Evolutionary conservation across 306 rosid genomes (phyloP), one percentile per base, ranked within the genome.

Genomic region (Mucuna pruriens): DNA sequence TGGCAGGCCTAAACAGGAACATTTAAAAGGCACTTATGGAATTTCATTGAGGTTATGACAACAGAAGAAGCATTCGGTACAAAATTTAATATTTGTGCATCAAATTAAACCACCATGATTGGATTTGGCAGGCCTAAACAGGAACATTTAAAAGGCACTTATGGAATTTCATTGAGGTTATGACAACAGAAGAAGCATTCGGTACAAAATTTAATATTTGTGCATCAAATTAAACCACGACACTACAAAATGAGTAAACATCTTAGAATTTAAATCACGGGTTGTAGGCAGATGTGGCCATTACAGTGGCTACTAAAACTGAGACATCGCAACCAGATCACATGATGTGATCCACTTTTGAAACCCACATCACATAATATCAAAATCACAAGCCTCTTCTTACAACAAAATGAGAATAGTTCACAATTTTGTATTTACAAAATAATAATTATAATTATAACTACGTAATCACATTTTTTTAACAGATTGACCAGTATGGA

Each of bases 371-470:
- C 61, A 45, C 54, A 0, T 17, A 22, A 33, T 60, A 58, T 73
- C 48, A 19, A 74, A 81, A 57, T 70, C 15, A 7, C 1, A 26
- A 57, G 62, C 65, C 65, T 57, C 77, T 13, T 64, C 38, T 62
- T 33, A 39, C 70, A 31, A 5, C 26, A 67, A 67, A 23, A 46
- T 6, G 16, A 61, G 16, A 75, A 44, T 16, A 49, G 16, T 57
- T 76, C 5, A 57, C 26, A 76, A 45, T 29, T 60, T 33, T 75
- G 42, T 29, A 58, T 48, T 15, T 22, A 25, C 6, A 15, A 15
- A 9, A 17, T 16, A 63, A 22, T 9, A 64, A 17, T 9, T 7
- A 38, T 16, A 64, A 64, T 66, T 15, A 55, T 33, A 4, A 39
- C n/a, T 6, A 63, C 60, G 13, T 48, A 26, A 75, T 34, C 55